Percentiles rank a stretch among this genome's conserved stretches.
Conservation (phyloP, 345 rosid species). For the Luvunga scandens region DNA sequence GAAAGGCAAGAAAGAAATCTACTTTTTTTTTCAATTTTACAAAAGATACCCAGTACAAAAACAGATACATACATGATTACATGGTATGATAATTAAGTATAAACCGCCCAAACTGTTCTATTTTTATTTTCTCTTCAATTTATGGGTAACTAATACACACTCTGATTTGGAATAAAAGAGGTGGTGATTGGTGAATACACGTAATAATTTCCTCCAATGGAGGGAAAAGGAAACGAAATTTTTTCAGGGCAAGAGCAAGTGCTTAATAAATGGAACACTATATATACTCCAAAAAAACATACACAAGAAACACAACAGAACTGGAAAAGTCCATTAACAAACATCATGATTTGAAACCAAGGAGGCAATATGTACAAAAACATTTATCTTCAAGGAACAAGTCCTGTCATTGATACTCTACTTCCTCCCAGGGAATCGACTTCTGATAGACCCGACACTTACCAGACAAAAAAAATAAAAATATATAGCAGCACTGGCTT, state of each 20-base stretch:
- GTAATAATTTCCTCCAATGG: too few species aligned
- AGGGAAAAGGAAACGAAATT: too few species aligned
- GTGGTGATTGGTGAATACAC: too few species aligned
- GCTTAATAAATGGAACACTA: background rate
- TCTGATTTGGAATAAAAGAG: conserved; percentile 7
- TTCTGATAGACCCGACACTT: background rate
- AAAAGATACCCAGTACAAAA: too few species aligned
- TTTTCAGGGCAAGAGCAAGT: background rate
- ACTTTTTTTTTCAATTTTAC: too few species aligned
- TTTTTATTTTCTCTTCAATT: background rate
- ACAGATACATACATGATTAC: too few species aligned
- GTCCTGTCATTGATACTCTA: background rate
- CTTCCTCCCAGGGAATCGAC: background rate
- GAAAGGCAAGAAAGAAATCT: too few species aligned
- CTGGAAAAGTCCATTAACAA: background rate
- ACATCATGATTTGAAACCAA: background rate
- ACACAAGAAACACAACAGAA: background rate
- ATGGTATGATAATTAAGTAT: too few species aligned
- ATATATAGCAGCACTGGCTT: background rate
- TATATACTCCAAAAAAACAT: background rate
- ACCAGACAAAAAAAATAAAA: background rate
- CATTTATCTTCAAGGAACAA: background rate
- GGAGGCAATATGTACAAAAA: conserved; percentile 6
- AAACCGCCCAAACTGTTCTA: background rate
- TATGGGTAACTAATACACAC: conserved; percentile 5